Base-by-base conservation (phyloP, 805 yeast genomes). In the Teunomyces stri region DNA sequence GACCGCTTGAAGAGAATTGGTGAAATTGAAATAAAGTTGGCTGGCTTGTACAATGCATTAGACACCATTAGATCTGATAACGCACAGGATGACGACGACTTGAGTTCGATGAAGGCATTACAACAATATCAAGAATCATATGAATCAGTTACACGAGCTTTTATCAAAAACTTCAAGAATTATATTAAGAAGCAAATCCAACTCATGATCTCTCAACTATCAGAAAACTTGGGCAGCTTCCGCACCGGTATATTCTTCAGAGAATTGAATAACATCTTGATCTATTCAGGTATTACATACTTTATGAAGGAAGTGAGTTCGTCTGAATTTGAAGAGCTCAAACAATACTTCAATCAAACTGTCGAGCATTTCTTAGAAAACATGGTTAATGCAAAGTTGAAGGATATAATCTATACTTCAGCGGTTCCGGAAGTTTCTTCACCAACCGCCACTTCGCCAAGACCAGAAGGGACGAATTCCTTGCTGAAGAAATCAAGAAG, bases 31-130 rank as follows among this genome's bases (percentile, higher is more conserved):
- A 45, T 54, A 0, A 78, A 81, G 38, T 65, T 89, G 11, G 61
- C 69, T 4, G 79, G 75, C 16, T 69, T 90, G 30, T 82, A 77
- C 57, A 74, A 76, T 39, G 95, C 96, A 0, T 66, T 89, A 43
- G 69, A 69, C 40, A 84, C 89, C 2, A 82, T 85, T 21, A 72
- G 80, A 48, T 51, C 64, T n/a, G 76, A 70, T 34, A 70, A 68
- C 5, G 55, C 56, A 21, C 73, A 65, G 16, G 74, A 70, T 9
- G 59, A 68, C 40, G 74, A 74, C 47, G 73, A 72, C 46, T 61
- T 85, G 49, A 81, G 83, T 33, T 75, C 78, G 15, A 85, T 89
- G 89, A 73, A 75, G 48, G 95, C 95, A 0, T 70, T 89, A 49
- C 75, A 74, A 50, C 89, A 87, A 56, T 83, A 85, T 57, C 76